A percentile compares a stretch with the other conserved stretches of the same genome.
phyloP scores from a whole-genome alignment of 2,329 filamentous ascomycete species.

The Camptophora hylomeconis region DNA sequence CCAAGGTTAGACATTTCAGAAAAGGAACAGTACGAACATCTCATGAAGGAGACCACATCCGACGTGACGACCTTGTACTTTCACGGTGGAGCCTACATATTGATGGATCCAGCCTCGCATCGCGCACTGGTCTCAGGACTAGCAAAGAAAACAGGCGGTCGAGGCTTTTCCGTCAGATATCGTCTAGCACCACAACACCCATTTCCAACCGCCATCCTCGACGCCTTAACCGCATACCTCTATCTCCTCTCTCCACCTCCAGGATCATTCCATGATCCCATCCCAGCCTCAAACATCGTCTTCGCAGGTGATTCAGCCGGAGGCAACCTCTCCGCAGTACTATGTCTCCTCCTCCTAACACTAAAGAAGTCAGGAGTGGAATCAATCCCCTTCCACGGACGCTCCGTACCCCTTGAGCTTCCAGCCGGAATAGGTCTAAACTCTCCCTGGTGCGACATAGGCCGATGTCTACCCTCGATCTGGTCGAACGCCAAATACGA shows the following conservation, averaged over 20 bases:
- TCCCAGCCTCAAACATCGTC: constrained; percentile 31
- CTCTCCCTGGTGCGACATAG: constrained; percentile 32
- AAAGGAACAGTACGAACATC: constrained; percentile 27
- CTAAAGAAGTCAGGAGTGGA: constrained; percentile 21
- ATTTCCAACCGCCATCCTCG: constrained; percentile 34
- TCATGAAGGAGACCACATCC: constrained; percentile 26
- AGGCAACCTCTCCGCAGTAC: constrained; percentile 27
- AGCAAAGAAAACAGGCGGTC: constrained; percentile 25
- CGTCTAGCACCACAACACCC: constrained; percentile 35
- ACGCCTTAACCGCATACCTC: constrained; percentile 34
- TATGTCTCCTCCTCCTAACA: constrained; percentile 31
- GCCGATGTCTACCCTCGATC: constrained; percentile 29
- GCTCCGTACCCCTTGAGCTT: constrained; percentile 26
- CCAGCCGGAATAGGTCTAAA: constrained; percentile 27
- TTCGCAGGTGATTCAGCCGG: constrained; percentile 35
- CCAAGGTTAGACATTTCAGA: constrained; percentile 29
- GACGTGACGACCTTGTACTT: constrained; percentile 33
- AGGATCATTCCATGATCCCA: constrained; percentile 28
- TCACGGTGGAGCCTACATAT: constrained; percentile 33
- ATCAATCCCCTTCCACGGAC: constrained; percentile 28
- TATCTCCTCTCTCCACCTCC: constrained; percentile 32
- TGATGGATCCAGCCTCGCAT: constrained; percentile 33
- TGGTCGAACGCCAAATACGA: constrained; percentile 26
- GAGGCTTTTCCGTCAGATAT: constrained; percentile 32
- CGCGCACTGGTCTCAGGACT: constrained; percentile 25